Base-by-base conservation (phyloP, 176 grass and related monocot species). In the Panicum miliaceum region DNA sequence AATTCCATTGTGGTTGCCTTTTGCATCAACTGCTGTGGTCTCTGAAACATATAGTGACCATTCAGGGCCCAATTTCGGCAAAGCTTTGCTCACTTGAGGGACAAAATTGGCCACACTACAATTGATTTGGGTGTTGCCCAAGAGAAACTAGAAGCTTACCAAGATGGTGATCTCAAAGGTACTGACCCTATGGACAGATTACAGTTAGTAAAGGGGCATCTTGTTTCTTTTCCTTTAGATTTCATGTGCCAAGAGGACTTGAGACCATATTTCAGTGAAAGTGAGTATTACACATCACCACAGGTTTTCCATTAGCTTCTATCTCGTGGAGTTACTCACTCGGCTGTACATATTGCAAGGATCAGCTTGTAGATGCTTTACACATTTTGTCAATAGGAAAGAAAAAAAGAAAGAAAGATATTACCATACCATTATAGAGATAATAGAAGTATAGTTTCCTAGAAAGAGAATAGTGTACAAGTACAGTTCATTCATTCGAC, bases 161-260 rank as follows among this genome's bases (percentile, higher is more conserved):
- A 89, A 79, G 90, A 90, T 11, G 81, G 90, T 3, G 86, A 94
- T 75, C 47, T 87, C 45, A 90, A 77, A 86, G 81, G 54, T 65
- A 82, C 77, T 0, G 81, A 99, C 72, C 86, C 93, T 18, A 84
- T 94, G 81, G 93, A 99, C 32, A 92, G 90, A 71, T 63, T 99
- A 66, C 75, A 87, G 74, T 84, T 90, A 65, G 40, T 99, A 40
- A 94, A 78, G 78, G 96, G 96, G 7, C 96, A 94, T 34, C 84
- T 99, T 74, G 96, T 99, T 85, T 94, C 91, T 58, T 96, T 99
- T 66, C 96, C 96, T 12, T 83, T 90, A 85, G 93, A 96, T 68
- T 96, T 99, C 84, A 99, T 99, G 96, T 92, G 89, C 88, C 85
- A 92, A 84, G 96, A 99, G 86, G 91, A 99, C 79, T 78, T 99